Base-by-base conservation (phyloP, 2,329 filamentous ascomycete species). In the Neonectria faginata region DNA sequence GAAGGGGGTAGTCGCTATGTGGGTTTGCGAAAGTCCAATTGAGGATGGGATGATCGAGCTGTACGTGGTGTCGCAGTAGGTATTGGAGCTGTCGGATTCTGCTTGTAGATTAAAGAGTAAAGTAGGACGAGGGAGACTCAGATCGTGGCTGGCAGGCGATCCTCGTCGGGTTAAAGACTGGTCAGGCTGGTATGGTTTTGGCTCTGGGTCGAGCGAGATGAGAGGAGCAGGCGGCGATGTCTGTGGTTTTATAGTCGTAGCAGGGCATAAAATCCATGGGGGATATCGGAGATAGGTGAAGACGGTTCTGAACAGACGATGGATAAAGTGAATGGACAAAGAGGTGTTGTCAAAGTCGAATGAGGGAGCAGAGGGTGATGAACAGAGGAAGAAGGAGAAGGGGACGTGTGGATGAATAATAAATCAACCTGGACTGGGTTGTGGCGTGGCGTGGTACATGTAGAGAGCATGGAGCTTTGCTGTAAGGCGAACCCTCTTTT, bases 191-290 rank as follows among this genome's bases (percentile, higher is more conserved):
- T 75, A 67, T 70, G 27, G 57, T 58, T 67, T 66, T 71, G 29
- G 63, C 55, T 67, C 65, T 70, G 54, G 67, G 42, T 63, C 67
- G 67, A 72, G 61, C 65, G 58, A 66, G 69, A 66, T 62, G 45
- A 57, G 58, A 57, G 50, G 67, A 62, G 62, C 68, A 69, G 67
- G 60, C 45, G 57, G 67, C 59, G 57, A 63, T 51, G 68, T 60
- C 50, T 65, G 60, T 62, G 42, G 50, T 57, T 72, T 70, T 67
- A 48, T 67, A 71, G 57, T 62, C 57, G 67, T 73, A 65, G 63
- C 59, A 60, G 65, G 61, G 54, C 67, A 70, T 70, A 72, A 72
- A 72, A 67, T 74, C 71, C 72, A 74, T 74, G 60, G 58, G 72
- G 55, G 62, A 62, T 68, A 58, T 67, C 57, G 63, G 47, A 60